Conservation (phyloP, 768 basidiomycete species). For the Lepiota venenata region DNA sequence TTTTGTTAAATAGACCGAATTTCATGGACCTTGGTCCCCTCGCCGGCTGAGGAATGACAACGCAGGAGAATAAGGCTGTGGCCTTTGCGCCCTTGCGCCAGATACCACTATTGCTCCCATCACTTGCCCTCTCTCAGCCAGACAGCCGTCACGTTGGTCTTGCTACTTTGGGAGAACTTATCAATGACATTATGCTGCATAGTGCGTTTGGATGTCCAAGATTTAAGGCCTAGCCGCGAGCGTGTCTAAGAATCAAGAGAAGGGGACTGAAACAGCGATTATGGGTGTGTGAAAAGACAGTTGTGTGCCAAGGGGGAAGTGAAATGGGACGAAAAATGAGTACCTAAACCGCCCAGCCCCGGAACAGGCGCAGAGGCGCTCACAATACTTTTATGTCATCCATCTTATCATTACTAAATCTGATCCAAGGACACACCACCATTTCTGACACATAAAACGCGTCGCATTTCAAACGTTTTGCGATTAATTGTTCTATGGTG, state of each 20-base stretch:
- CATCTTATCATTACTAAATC: not conserved
- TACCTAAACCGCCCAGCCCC: too few species aligned
- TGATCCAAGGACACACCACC: not conserved
- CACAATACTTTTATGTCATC: constrained; percentile 4
- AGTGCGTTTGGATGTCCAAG: not conserved
- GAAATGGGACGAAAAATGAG: not conserved
- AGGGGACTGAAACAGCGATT: not conserved
- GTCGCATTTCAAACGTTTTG: not conserved
- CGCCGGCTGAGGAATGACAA: not conserved
- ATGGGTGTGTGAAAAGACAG: constrained; percentile 2
- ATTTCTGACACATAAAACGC: not conserved
- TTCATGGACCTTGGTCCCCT: not conserved
- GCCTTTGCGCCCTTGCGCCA: not conserved
- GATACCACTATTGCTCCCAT: not conserved
- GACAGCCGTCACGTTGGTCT: constrained; percentile 7
- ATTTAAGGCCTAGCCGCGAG: not conserved
- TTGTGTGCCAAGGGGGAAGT: not conserved
- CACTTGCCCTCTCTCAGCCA: not conserved
- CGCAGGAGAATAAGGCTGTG: constrained; percentile 9
- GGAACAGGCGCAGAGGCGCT: not conserved
- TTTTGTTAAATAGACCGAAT: not conserved
- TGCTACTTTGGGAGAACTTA: constrained; percentile 3
- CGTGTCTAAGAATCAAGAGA: not conserved
- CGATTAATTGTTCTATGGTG: too few species aligned
- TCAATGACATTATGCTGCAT: constrained; percentile 1